Evolutionary conservation across 441 rosid species (phyloP).

Genomic region (Dalechampia spathulata): DNA sequence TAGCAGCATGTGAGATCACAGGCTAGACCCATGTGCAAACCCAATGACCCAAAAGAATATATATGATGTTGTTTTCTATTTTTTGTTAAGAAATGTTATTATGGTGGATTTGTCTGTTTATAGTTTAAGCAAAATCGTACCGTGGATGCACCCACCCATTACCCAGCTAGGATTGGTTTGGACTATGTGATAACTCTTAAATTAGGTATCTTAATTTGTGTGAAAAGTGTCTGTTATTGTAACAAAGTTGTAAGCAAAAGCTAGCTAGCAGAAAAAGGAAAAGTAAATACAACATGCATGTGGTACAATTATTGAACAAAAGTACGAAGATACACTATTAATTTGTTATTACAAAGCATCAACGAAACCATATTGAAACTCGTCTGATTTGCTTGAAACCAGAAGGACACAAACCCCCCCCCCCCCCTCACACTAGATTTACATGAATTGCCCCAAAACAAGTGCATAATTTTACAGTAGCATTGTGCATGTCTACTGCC

Average conservation of each 20-base stretch:
- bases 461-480: not conserved
- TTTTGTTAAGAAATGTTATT: not conserved
- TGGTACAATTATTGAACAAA: constrained; percentile 1
- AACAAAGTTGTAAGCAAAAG: not conserved
- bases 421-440: no score
- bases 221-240: no score
- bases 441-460: not conserved
- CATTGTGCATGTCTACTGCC: constrained; percentile 12
- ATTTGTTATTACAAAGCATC: not conserved
- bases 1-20: not conserved
- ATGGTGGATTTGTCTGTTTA: not conserved
- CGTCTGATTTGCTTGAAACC: constrained; percentile 7
- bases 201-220: not conserved
- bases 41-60: not conserved
- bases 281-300: not conserved
- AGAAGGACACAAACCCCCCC: constrained; percentile 5
- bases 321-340: constrained; percentile 1
- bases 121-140: not conserved
- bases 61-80: not conserved
- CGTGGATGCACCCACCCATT: no score
- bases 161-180: no score
- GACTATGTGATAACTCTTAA: no score
- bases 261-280: not conserved
- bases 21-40: not conserved
- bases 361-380: not conserved